Evolutionary conservation across 768 basidiomycete species (phyloP).

Genomic region (Dentipellis fragilis): DNA sequence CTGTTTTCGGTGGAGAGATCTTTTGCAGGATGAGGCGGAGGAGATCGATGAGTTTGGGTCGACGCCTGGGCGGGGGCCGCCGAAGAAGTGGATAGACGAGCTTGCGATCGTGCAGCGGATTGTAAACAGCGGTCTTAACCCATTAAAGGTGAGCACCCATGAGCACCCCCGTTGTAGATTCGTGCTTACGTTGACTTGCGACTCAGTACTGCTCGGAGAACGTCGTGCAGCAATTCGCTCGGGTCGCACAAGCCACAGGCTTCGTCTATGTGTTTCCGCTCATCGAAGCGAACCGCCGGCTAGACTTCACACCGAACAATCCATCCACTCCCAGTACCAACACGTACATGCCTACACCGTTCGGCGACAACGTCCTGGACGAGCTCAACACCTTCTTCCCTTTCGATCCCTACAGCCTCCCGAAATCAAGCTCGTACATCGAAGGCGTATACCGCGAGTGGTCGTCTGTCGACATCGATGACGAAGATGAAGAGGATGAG

Average conservation of each 20-base stretch:
- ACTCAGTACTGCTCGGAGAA: slow-evolving; percentile 76
- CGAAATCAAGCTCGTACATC: slow-evolving; percentile 67
- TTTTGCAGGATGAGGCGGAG: slow-evolving; percentile 50
- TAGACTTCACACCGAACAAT: slow-evolving; percentile 30
- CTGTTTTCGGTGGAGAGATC: slow-evolving; percentile 94
- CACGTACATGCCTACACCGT: slow-evolving; percentile 1
- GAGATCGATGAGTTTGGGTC: slow-evolving; percentile 23
- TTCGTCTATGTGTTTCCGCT: slow-evolving; percentile 94
- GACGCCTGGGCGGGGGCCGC: slow-evolving; percentile 16
- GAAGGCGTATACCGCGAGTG: slow-evolving; percentile 85
- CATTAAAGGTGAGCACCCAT: slow-evolving; percentile 57
- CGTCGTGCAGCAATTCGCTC: slow-evolving; percentile 91
- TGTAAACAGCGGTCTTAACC: slow-evolving; percentile 77
- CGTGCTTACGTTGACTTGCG: background rate
- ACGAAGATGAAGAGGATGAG: slow-evolving; percentile 62
- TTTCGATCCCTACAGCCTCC: slow-evolving; percentile 93
- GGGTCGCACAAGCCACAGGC: slow-evolving; percentile 78
- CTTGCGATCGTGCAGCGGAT: slow-evolving; percentile 71
- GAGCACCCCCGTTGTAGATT: background rate
- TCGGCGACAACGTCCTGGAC: slow-evolving; percentile 23
- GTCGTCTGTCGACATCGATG: slow-evolving; percentile 63
- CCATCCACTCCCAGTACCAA: slow-evolving; percentile 3
- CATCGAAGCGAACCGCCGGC: slow-evolving; percentile 77
- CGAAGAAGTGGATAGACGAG: slow-evolving; percentile 78
- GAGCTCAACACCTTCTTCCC: slow-evolving; percentile 95